phyloP scores from a whole-genome alignment of 805 yeast species.

The Yarrowia sp. region DNA sequence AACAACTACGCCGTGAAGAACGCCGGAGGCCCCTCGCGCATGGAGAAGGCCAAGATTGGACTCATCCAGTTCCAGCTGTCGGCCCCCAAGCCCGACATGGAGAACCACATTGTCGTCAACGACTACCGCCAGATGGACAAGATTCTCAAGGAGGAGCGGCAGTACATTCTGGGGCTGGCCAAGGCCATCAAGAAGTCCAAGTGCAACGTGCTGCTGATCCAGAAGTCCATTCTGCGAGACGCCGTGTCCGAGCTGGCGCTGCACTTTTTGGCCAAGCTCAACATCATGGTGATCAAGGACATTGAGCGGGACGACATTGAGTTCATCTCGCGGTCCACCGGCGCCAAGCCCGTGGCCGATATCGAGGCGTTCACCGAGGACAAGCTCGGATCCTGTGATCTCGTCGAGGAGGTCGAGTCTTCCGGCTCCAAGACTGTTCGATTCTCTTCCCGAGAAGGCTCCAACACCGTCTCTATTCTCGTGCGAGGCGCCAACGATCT shows the following conservation, averaged over 20 bases:
- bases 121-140: slow-evolving; percentile 99
- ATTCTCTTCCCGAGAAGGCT: slow-evolving; percentile 56
- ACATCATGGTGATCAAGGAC: slow-evolving; percentile 93
- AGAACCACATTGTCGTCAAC: slow-evolving; percentile 94
- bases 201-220: slow-evolving; percentile 89
- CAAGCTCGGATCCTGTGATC: slow-evolving; percentile 88
- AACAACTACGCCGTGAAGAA: slow-evolving; percentile 87
- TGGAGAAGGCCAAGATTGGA: slow-evolving; percentile 92
- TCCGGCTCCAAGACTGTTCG: slow-evolving; percentile 90
- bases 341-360: slow-evolving; percentile 96
- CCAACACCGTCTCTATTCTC: slow-evolving; percentile 77
- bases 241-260: slow-evolving; percentile 94
- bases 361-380: slow-evolving; percentile 92
- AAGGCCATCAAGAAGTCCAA: slow-evolving; percentile 96
- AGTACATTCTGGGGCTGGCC: slow-evolving; percentile 91
- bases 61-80: slow-evolving; percentile 92
- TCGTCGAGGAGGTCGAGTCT: slow-evolving; percentile 88
- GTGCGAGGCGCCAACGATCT: slow-evolving; percentile 94
- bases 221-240: slow-evolving; percentile 91
- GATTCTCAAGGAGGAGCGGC: slow-evolving; percentile 96
- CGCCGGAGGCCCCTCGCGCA: slow-evolving; percentile 94
- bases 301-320: slow-evolving; percentile 96
- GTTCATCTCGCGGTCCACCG: slow-evolving; percentile 81
- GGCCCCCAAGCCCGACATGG: slow-evolving; percentile 98
- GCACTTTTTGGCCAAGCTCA: slow-evolving; percentile 91